Evolutionary conservation across 1,284 basidiomycete species (phyloP).

Genomic region (Malassezia globosa): DNA sequence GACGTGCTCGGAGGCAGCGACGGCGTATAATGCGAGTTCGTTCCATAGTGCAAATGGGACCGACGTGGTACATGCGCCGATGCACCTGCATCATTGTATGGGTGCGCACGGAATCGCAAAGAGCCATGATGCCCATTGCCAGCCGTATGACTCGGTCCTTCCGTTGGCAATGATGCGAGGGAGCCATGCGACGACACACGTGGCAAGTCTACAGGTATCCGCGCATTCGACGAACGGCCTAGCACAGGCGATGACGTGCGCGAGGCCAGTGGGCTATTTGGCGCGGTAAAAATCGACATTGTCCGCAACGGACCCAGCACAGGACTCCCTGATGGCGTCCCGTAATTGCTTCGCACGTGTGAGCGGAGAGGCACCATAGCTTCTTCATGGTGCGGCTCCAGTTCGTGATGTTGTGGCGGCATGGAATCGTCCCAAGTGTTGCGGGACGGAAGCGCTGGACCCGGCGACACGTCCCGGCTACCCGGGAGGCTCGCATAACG

Average conservation of each 20-base stretch:
- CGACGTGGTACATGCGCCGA: not conserved
- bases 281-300: constrained; percentile 43
- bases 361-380: not conserved
- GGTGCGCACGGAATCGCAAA: constrained; percentile 40
- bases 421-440: constrained; percentile 21
- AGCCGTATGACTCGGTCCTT: constrained; percentile 37
- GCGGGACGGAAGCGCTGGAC: not conserved
- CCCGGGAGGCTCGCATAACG: constrained; percentile 8
- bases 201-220: constrained; percentile 16
- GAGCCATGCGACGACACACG: constrained; percentile 22
- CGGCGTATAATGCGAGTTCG: constrained; percentile 39
- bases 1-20: constrained; percentile 30
- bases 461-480: constrained; percentile 17
- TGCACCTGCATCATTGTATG: constrained; percentile 29
- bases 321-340: constrained; percentile 43
- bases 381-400: constrained; percentile 33
- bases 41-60: constrained; percentile 15
- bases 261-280: constrained; percentile 37
- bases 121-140: constrained; percentile 32
- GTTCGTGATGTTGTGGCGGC: constrained; percentile 17
- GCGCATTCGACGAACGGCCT: constrained; percentile 4
- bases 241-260: constrained; percentile 36
- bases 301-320: constrained; percentile 42
- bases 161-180: constrained; percentile 18
- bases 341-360: constrained; percentile 20